Evolutionary conservation across 352 stramenopile genomes (phyloP).

Genomic region (Pythium phragmiticola): DNA sequence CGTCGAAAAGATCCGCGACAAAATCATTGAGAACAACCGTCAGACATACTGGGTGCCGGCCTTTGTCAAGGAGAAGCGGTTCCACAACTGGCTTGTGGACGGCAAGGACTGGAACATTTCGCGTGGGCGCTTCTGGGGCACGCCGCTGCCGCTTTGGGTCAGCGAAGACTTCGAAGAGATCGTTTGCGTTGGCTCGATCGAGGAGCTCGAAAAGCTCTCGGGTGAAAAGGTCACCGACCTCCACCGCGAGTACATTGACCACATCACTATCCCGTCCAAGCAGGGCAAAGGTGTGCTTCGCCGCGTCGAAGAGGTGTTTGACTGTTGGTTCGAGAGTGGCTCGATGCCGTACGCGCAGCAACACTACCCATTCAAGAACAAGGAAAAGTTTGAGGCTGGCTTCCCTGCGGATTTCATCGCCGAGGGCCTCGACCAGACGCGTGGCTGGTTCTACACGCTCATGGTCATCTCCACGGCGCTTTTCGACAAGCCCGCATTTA

Average conservation of each 20-base stretch:
- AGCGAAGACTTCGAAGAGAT: constrained; percentile 97
- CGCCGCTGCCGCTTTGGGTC: constrained; percentile 98
- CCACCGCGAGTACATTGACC: constrained; percentile 98
- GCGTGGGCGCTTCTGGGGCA: constrained; percentile 99
- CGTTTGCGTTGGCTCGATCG: constrained; percentile 96
- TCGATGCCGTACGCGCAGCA: constrained; percentile 99
- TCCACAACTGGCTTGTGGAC: constrained; percentile 99
- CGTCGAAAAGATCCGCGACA: constrained; percentile 97
- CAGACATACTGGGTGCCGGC: constrained; percentile 81
- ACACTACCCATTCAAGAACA: constrained; percentile 99
- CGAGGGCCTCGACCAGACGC: constrained; percentile 99
- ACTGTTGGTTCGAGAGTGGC: constrained; percentile 99
- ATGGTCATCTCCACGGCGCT: constrained; percentile 99
- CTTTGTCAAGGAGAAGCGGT: constrained; percentile 98
- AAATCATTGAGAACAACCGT: constrained; percentile 90
- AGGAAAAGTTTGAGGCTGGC: constrained; percentile 94
- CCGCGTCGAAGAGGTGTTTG: constrained; percentile 94
- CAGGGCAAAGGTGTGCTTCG: constrained; percentile 83
- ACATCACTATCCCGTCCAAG: constrained; percentile 97
- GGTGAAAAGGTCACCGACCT: constrained; percentile 94
- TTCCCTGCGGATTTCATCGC: constrained; percentile 99
- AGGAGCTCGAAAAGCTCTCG: constrained; percentile 94
- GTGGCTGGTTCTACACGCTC: constrained; percentile 99
- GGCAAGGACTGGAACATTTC: constrained; percentile 99
- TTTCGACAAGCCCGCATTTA: constrained; percentile 99